Base-by-base conservation (phyloP, 345 rosid species). In the Eucalyptus decipiens region DNA sequence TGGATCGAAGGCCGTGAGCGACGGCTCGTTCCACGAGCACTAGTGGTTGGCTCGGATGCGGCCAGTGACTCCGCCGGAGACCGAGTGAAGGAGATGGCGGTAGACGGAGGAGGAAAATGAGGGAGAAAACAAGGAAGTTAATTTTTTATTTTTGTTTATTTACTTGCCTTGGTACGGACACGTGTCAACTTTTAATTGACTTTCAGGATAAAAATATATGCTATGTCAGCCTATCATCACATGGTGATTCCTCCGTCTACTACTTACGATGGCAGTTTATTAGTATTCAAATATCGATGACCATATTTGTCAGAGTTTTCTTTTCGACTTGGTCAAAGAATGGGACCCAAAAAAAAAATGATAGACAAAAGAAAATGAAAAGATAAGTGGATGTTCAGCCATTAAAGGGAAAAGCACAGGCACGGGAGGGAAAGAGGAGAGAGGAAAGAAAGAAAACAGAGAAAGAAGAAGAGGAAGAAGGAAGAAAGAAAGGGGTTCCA, bases 121-220 rank as follows among this genome's bases (percentile, higher is more conserved):
- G 24, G 56, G 23, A 51, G 56, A 18, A 51, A 51, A 51, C 23
- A 18, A 0, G 0, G 23, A 52, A 52, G 0, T 52, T 52, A 52
- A 19, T 7, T 52, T 52, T 52, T 52, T 8, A 52, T 52, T 52
- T 52, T 52, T 52, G 56, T 52, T 52, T 8, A 52, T 0, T 52
- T 52, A 52, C 0, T 52, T 52, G 56, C 56, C 24, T 18, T 0
- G 56, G 0, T 0, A 0, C 0, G 56, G 0, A 52, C 56, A 52
- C 56, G 56, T 52, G 56, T 52, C 52, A 6, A 3, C 8, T 1
- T 50, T 50, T 50, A 15, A 15, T 50, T 50, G 52, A 50, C 52
- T 50, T 50, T 50, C 52, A 50, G 19, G 52, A 50, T 50, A 16
- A 50, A 50, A 50, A 50, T 6, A 17, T 16, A 50, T 0, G 52